A percentile compares a stretch with the other conserved stretches of the same genome.
phyloP scores from a whole-genome alignment of 495 filamentous ascomycete species.

The Chaetomium cochliodes region DNA sequence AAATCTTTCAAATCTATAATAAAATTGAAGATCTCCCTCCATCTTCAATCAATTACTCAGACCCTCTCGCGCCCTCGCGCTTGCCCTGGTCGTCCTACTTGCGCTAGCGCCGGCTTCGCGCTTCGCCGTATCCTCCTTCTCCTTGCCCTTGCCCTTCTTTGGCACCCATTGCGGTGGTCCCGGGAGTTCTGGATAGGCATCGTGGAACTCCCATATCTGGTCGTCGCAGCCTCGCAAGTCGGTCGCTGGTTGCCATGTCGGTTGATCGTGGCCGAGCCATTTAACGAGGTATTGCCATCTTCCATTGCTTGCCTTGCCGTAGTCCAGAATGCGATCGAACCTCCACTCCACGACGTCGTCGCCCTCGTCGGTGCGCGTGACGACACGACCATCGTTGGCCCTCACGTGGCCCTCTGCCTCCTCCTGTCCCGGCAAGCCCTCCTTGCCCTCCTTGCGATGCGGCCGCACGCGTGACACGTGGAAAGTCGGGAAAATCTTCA shows the following conservation, averaged over 20 bases:
- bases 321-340: neutral
- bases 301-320: neutral
- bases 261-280: neutral
- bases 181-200: neutral
- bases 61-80: too few species aligned
- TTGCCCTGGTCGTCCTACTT: too few species aligned
- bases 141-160: neutral
- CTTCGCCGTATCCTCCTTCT: neutral
- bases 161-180: neutral
- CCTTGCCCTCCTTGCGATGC: neutral
- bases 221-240: too few species aligned
- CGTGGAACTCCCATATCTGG: neutral
- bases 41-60: too few species aligned
- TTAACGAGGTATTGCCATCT: neutral
- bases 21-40: too few species aligned
- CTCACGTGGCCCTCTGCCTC: neutral
- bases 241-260: neutral
- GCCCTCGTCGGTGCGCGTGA: neutral
- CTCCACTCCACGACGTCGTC: neutral
- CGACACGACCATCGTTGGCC: neutral
- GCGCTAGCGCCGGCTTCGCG: too few species aligned
- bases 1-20: too few species aligned
- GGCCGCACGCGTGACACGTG: neutral
- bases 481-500: neutral
- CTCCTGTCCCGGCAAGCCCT: too few species aligned